Evolutionary conservation across 768 basidiomycete genomes (phyloP), one percentile per base, ranked within the genome.

Genomic region (Panus rudis): DNA sequence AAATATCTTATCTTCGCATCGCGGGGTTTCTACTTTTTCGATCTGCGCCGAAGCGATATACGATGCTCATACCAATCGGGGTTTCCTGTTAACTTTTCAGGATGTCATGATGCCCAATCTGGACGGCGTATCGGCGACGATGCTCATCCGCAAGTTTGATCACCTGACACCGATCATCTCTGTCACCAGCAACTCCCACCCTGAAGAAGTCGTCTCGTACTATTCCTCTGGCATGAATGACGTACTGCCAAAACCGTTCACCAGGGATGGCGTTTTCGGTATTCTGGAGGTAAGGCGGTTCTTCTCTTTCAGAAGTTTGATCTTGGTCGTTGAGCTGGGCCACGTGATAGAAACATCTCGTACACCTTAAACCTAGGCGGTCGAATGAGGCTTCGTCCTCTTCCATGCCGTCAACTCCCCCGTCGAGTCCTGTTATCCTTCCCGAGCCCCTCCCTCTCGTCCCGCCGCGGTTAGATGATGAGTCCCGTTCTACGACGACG

Each of bases 141-240:
- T 81, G 43, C 63, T 96, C 54, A 96, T 98, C 52, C 75, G 93
- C 14, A 88, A 92, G 65, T 97, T 97, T 58, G 92, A 97, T 65
- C 79, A 81, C 43, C 84, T 82, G 69, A 96, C 93, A 26, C 93
- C 93, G 6, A 97, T 97, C 61, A 96, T 98, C 50, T 93, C 91
- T 19, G 97, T 98, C 94, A 98, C 92, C 38, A 84, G 82, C 56
- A 93, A 92, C 61, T 89, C 87, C 41, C 84, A 89, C 53, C 91
- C 92, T 20, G 83, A 84, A 63, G 87, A 94, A 62, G 84, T 94
- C 50, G 81, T 92, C 78, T 87, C 82, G 4, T 94, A 93, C 57
- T 86, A 84, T 60, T 81, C 82, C 16, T 83, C 82, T 30, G 85
- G 92, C 14, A 97, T 96, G 93, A 96, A 93, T 62, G 93, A 96